Evolutionary conservation across 2,329 filamentous ascomycete species (phyloP), one percentile per base, ranked within the genome.

Genomic region (Sclerotinia borealis): DNA sequence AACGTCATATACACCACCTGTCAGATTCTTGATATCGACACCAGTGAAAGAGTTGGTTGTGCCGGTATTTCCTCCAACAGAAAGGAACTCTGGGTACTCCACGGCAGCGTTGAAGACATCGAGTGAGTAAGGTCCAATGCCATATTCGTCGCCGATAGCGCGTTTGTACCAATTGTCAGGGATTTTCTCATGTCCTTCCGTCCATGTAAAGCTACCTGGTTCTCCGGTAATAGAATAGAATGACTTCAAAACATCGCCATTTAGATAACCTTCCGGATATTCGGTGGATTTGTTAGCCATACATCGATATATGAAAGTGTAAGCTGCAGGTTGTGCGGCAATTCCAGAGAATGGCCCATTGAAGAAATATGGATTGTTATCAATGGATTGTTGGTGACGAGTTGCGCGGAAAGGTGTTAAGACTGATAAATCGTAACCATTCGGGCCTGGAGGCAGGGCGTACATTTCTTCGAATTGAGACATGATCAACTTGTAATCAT

Each of bases 31-130:
- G 1, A 80, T 43, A 65, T 80, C 72, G 50, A 84, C 68, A 5
- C 80, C 81, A 7, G 77, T 74, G 68, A 83, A 85, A 25, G 76
- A 79, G 73, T 85, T 79, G n/a, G 80, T 76, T 3, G 74, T 76
- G 22, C 81, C 80, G 6, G 78, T 77, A 67, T 85, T 85, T 11
- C 82, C 82, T 11, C 82, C 83, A 19, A 84, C 76, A 64, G 75
- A 77, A 29, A 72, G 73, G 19, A 81, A 75, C 25, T 77, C 71
- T 0, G 79, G 79, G 56, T 81, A 75, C 65, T 77, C 73, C 22
- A 70, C 3, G 4, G 76, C 69, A 65, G 72, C 75, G 34, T 66
- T 65, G 4, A 79, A 59, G 2, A 79, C 65, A 67, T 82, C 80
- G 4, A 77, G 64, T 37, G 73, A 72, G 49, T 75, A 65, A 25